Conservation (phyloP, 1,284 basidiomycete species). For the Athelia sp. region DNA sequence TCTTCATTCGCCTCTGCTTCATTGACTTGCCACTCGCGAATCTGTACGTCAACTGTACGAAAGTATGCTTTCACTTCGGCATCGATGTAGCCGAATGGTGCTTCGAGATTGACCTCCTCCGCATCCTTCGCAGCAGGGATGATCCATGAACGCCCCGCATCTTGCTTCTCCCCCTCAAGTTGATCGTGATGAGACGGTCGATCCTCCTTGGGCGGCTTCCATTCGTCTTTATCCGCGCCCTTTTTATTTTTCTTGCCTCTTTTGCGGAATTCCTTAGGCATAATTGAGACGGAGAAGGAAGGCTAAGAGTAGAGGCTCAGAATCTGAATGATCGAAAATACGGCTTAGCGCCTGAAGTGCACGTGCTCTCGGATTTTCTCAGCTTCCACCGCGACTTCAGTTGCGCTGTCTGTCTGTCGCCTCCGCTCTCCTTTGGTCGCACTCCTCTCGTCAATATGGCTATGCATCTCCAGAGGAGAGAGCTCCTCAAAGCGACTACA, state of each 20-base stretch:
- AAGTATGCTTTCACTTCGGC: conserved; percentile 90
- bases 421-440: too few relatives aligned
- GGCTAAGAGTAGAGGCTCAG: too few relatives aligned
- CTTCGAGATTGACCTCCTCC: conserved; percentile 52
- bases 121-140: conserved; percentile 30
- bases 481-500: conserved; percentile 43
- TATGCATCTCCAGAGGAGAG: conserved; percentile 27
- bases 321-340: too few relatives aligned
- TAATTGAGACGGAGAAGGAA: conserved; percentile 17
- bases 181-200: conserved; percentile 8
- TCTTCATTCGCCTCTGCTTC: conserved; percentile 32
- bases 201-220: conserved; percentile 4
- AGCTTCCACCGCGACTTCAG: too few relatives aligned
- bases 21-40: conserved; percentile 77
- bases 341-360: too few relatives aligned
- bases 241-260: conserved; percentile 74
- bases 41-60: conserved; percentile 78
- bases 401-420: too few relatives aligned
- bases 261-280: conserved; percentile 76
- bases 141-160: conserved; percentile 63
- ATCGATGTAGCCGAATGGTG: conserved; percentile 85
- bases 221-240: conserved; percentile 26
- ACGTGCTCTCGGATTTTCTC: too few relatives aligned
- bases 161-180: conserved; percentile 14
- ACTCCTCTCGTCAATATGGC: not conserved